Percentiles rank a stretch among this genome's conserved stretches.
Evolutionary conservation across 495 filamentous ascomycete genomes (phyloP).

Genomic region (Halenospora varia): DNA sequence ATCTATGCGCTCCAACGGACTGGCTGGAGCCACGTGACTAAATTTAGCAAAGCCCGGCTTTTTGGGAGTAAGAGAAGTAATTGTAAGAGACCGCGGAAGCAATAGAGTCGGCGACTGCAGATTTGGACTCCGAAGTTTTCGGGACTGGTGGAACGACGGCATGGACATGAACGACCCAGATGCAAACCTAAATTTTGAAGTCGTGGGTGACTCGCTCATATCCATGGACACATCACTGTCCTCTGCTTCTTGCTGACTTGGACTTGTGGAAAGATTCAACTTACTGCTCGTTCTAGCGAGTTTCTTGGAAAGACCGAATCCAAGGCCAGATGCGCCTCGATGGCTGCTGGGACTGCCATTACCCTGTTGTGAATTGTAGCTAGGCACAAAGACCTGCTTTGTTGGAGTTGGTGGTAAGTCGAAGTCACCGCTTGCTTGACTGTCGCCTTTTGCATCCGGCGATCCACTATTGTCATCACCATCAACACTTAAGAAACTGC

Average conservation of each 20-base stretch:
- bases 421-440: constrained; percentile 56
- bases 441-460: constrained; percentile 48
- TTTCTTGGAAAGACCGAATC: constrained; percentile 16
- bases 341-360: constrained; percentile 24
- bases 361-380: background rate
- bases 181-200: constrained; percentile 17
- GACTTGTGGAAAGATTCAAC: constrained; percentile 30
- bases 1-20: constrained; percentile 44
- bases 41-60: constrained; percentile 41
- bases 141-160: constrained; percentile 36
- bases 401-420: constrained; percentile 91
- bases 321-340: constrained; percentile 16
- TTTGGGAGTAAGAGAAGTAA: constrained; percentile 24
- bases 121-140: constrained; percentile 27
- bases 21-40: constrained; percentile 41
- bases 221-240: constrained; percentile 27
- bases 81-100: constrained; percentile 26
- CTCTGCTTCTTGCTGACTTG: constrained; percentile 11
- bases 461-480: constrained; percentile 56
- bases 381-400: constrained; percentile 52
- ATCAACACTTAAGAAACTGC: constrained; percentile 74
- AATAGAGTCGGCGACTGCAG: constrained; percentile 33
- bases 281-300: constrained; percentile 37
- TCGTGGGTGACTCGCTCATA: constrained; percentile 24
- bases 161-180: constrained; percentile 13